phyloP scores from a whole-genome alignment of 441 rosid species.

The Jatropha podagrica region DNA sequence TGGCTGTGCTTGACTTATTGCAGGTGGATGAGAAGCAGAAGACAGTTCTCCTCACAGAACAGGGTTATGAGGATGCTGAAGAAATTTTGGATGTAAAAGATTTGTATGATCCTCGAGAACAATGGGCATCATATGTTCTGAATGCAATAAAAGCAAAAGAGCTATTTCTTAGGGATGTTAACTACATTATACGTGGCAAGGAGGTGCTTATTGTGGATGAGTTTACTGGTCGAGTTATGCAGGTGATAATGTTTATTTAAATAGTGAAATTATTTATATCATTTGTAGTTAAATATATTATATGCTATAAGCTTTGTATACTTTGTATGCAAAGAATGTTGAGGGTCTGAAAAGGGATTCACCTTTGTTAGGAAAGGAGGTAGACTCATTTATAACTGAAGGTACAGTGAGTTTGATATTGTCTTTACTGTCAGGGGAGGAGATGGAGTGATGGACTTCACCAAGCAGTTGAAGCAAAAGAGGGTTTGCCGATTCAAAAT shows the following conservation, averaged over 20 bases:
- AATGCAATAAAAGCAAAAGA: constrained; percentile 97
- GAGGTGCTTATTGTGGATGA: constrained; percentile 98
- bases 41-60: constrained; percentile 90
- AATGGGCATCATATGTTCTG: constrained; percentile 87
- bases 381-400: neutral
- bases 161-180: constrained; percentile 89
- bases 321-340: neutral
- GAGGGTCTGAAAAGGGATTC: neutral
- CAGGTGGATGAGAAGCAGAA: constrained; percentile 98
- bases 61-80: constrained; percentile 96
- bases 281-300: neutral
- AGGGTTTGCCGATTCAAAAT: constrained; percentile 92
- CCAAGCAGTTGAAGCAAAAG: constrained; percentile 99
- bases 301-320: too few relatives aligned
- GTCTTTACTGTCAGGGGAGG: constrained; percentile 59
- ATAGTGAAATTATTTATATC: constrained; percentile 10
- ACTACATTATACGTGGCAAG: constrained; percentile 88
- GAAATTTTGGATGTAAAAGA: constrained; percentile 89
- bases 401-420: neutral
- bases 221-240: constrained; percentile 99
- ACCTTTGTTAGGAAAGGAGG: constrained; percentile 1
- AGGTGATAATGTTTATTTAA: constrained; percentile 45
- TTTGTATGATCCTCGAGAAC: constrained; percentile 96
- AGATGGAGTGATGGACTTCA: constrained; percentile 99
- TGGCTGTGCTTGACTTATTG: constrained; percentile 23